Base-by-base conservation (phyloP, 768 basidiomycete genomes). In the Coprinopsis marcescibilis region DNA sequence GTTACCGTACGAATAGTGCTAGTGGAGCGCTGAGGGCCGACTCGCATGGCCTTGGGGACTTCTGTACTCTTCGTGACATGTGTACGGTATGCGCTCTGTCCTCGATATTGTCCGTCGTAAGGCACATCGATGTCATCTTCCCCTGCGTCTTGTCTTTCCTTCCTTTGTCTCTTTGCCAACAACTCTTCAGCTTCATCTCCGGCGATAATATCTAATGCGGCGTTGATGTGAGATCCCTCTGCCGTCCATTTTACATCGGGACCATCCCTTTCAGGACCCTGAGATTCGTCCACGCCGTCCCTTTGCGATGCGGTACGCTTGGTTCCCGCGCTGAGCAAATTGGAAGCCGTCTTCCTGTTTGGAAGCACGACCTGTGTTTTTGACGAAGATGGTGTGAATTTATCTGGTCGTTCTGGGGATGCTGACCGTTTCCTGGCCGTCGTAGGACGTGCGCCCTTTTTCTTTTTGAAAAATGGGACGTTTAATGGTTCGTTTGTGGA, bases 1-100 rank as follows among this genome's bases (percentile, higher is more conserved):
- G 95, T 98, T 37, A 95, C 94, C 2, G 90, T 94, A 46, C 92
- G 78, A 55, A 99, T 91, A 49, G 88, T 97, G 68, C 63, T 86
- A 35, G 68, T 81, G 60, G 66, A 83, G 63, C 83, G 73, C 64
- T 86, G 90, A 54, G 79, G 95, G 39, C 79, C 93, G 44, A 80
- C 81, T 52, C 84, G 80, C 84, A 93, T 93, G 14, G 85, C 81
- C 63, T 92, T 93, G 2, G 91, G 87, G 7, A 91, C 62, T 59
- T 92, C 88, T 57, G 85, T 80, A 58, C 73, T 82, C 68, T 88
- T 90, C 67, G 84, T 83, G 58, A 95, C 65, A 56, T 89, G 89
- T 46, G 71, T 76, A 53, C 80, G 76, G 68, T 95, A 96, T 10
- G 82, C 87, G 36, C 77, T 81, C 62, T 88, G 79, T 2, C 95